Conservation (phyloP, 1,284 basidiomycete genomes). For the Apiotrichum gamsii region DNA sequence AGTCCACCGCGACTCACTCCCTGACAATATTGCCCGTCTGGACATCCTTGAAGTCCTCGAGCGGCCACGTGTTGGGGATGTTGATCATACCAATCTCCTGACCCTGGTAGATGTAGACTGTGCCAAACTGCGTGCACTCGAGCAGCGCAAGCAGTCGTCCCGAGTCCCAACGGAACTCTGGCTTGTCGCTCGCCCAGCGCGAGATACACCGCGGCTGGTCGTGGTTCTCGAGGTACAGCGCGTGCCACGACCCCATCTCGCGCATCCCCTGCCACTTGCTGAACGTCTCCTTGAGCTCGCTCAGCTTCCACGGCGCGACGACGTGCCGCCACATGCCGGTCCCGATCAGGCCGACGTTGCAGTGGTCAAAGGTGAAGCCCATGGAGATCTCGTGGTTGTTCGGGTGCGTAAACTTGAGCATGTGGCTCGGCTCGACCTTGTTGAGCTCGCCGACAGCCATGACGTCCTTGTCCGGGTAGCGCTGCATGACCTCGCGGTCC, state of each 20-base stretch:
- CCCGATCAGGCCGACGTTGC: neutral
- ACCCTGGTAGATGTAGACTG: slow-evolving; percentile 67
- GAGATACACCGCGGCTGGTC: slow-evolving; percentile 56
- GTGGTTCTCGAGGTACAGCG: slow-evolving; percentile 21
- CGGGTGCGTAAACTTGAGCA: slow-evolving; percentile 58
- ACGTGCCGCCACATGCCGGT: too few relatives aligned
- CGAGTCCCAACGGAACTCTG: slow-evolving; percentile 53
- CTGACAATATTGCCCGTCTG: slow-evolving; percentile 5
- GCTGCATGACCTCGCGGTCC: slow-evolving; percentile 53
- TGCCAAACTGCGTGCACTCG: slow-evolving; percentile 59
- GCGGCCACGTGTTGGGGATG: slow-evolving; percentile 58
- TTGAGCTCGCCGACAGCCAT: slow-evolving; percentile 47
- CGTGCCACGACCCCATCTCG: slow-evolving; percentile 24
- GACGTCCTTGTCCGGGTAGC: slow-evolving; percentile 7
- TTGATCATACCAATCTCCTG: slow-evolving; percentile 67
- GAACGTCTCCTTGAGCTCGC: slow-evolving; percentile 56
- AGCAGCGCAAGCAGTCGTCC: slow-evolving; percentile 62
- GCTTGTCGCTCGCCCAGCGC: slow-evolving; percentile 59
- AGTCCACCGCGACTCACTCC: slow-evolving; percentile 5
- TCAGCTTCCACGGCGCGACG: slow-evolving; percentile 51
- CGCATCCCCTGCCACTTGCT: slow-evolving; percentile 57
- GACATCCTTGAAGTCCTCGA: slow-evolving; percentile 65
- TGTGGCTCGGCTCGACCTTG: slow-evolving; percentile 52
- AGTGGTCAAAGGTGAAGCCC: slow-evolving; percentile 31
- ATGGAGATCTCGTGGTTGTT: slow-evolving; percentile 51